Evolutionary conservation across 352 stramenopile genomes (phyloP).

Genomic region (Nothophytophthora sp.): DNA sequence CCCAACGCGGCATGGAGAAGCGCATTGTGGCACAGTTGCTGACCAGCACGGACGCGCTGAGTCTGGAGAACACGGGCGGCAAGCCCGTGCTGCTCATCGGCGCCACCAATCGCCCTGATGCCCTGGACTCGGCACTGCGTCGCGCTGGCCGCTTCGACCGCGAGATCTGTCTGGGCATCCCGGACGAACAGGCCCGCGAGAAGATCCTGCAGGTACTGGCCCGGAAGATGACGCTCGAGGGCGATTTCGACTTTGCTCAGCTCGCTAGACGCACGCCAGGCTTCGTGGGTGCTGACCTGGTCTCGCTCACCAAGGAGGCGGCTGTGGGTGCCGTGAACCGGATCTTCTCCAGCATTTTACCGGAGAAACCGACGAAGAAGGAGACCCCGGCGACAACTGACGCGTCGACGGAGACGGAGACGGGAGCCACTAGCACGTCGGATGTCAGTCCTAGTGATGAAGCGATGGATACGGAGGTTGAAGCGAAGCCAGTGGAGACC

Average conservation of each 20-base stretch:
- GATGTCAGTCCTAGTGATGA: slow-evolving; percentile 20
- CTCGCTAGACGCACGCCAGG: slow-evolving; percentile 95
- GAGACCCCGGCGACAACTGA: slow-evolving; percentile 9
- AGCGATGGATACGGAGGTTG: slow-evolving; percentile 17
- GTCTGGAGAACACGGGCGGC: slow-evolving; percentile 83
- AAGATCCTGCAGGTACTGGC: slow-evolving; percentile 96
- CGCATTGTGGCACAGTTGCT: slow-evolving; percentile 97
- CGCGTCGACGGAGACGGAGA: slow-evolving; percentile 8
- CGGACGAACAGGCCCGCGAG: slow-evolving; percentile 93
- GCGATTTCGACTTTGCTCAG: slow-evolving; percentile 93
- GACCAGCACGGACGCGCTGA: slow-evolving; percentile 92
- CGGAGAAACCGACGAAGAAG: slow-evolving; percentile 9
- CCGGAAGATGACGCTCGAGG: slow-evolving; percentile 93
- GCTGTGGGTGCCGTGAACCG: slow-evolving; percentile 98
- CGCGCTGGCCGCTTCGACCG: slow-evolving; percentile 98
- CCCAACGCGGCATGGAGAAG: slow-evolving; percentile 96
- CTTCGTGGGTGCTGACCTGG: slow-evolving; percentile 98
- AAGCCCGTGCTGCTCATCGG: slow-evolving; percentile 97
- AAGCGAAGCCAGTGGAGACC: slow-evolving; percentile 3
- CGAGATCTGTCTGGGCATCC: slow-evolving; percentile 98
- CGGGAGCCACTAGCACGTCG: background rate
- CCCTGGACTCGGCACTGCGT: slow-evolving; percentile 95
- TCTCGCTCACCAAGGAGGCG: slow-evolving; percentile 98
- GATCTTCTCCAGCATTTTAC: slow-evolving; percentile 93
- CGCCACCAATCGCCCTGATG: slow-evolving; percentile 97